Evolutionary conservation across 306 rosid genomes (phyloP), one percentile per base, ranked within the genome.

Genomic region (Trifolium pratense): DNA sequence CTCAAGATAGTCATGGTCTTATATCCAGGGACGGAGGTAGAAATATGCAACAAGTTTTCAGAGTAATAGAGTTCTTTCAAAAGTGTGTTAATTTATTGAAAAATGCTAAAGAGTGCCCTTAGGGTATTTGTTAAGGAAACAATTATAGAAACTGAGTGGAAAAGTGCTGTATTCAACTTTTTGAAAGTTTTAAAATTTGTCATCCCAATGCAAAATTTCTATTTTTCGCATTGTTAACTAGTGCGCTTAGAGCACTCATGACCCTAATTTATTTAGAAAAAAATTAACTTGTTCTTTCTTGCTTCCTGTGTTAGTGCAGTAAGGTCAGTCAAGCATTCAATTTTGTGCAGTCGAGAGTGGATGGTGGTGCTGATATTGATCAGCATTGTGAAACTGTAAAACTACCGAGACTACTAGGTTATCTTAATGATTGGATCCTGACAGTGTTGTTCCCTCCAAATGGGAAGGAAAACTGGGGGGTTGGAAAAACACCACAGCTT

Each of bases 381-480:
- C 80, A 78, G 61, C 80, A 80, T 77, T 62, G 66, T 82, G 88
- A 89, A 81, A 83, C 88, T 6, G 83, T 91, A 20, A 80, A 81
- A 32, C 66, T 84, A 6, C 84, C 95, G 1, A 87, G 95, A 36
- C 73, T 94, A 52, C 58, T 91, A 18, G 70, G 48, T 59, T 84
- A 88, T 56, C 87, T 91, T 15, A 79, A 83, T 66, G 92, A 89
- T 80, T 89, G 98, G 98, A 76, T 88, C 9, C 87, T 91, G 61
- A 88, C 97, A 29, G 67, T 91, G 84, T 56, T 94, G 83, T 82
- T 88, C 43, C 85, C 96, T 71, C 85, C 87, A n/a, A 81, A 80
- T 70, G 87, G 76, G 87, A 87, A 78, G 84, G 78, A 82, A 71
- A 71, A 67, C 26, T 56, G 55, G 81, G 66, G 76, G 9, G 86